Evolutionary conservation across 2,329 filamentous ascomycete species (phyloP).

Genomic region (Phoma sp.): DNA sequence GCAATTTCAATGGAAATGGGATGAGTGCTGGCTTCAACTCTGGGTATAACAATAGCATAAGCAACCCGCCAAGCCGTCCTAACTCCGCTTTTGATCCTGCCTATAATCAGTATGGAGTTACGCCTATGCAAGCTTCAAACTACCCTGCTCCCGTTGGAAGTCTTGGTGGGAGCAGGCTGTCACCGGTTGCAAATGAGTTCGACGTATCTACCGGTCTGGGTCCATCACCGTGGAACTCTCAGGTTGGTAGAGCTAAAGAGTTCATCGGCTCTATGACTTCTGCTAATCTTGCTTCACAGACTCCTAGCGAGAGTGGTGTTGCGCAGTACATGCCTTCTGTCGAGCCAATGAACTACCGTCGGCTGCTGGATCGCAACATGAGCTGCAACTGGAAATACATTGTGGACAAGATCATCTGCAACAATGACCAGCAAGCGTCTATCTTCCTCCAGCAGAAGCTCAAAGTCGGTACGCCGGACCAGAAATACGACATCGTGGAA

Average conservation of each 20-base stretch:
- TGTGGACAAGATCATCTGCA: constrained; percentile 99
- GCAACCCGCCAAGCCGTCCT: constrained; percentile 47
- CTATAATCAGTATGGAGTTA: constrained; percentile 43
- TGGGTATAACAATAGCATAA: constrained; percentile 27
- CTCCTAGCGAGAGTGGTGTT: constrained; percentile 33
- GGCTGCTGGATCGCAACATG: constrained; percentile 91
- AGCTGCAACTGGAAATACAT: constrained; percentile 99
- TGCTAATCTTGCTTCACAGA: constrained; percentile 27
- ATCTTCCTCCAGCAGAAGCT: constrained; percentile 99
- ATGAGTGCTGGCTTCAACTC: constrained; percentile 23
- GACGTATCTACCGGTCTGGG: constrained; percentile 39
- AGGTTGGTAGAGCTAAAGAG: constrained; percentile 26
- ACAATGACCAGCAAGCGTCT: constrained; percentile 98
- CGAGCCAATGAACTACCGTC: constrained; percentile 95
- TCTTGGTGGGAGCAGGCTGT: constrained; percentile 48
- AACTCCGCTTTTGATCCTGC: constrained; percentile 46
- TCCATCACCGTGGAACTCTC: constrained; percentile 51
- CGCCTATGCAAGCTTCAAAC: constrained; percentile 25
- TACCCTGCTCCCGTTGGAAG: constrained; percentile 48
- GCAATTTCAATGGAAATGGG: constrained; percentile 10
- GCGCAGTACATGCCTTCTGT: constrained; percentile 81
- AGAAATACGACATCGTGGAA: constrained; percentile 97
- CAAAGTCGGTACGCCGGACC: constrained; percentile 91
- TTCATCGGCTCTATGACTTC: not conserved
- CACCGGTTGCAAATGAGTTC: constrained; percentile 58